Evolutionary conservation across 805 yeast genomes (phyloP).

Genomic region (Metschnikowia shivogae): DNA sequence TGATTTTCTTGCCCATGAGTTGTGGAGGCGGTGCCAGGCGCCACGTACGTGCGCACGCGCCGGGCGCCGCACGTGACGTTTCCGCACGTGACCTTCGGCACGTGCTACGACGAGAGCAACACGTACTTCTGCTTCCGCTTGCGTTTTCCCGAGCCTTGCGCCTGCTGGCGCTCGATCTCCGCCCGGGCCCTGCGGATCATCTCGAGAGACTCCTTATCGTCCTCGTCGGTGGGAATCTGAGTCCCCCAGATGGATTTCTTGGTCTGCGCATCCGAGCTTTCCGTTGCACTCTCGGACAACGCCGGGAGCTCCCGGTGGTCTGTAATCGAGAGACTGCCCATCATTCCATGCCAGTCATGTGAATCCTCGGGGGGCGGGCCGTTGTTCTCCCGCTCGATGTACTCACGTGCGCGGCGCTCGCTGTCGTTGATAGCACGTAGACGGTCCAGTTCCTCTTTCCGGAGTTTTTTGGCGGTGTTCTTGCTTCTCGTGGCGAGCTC

Average conservation of each 20-base stretch:
- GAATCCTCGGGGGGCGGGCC: conserved; percentile 26
- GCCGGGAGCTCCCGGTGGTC: conserved; percentile 37
- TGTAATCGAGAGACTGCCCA: conserved; percentile 35
- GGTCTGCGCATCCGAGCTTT: not conserved
- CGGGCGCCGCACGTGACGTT: not conserved
- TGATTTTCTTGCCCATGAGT: conserved; percentile 19
- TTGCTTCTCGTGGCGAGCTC: conserved; percentile 59
- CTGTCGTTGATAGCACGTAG: conserved; percentile 52
- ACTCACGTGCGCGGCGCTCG: conserved; percentile 54
- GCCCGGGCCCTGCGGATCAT: conserved; percentile 50
- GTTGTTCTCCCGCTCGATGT: conserved; percentile 56
- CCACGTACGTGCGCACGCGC: not conserved
- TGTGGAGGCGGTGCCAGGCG: no score
- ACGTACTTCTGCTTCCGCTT: conserved; percentile 46
- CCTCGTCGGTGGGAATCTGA: conserved; percentile 41
- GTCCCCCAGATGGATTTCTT: conserved; percentile 74
- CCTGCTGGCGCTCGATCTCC: conserved; percentile 34
- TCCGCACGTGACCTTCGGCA: no score
- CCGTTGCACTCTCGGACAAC: conserved; percentile 16
- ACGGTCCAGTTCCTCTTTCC: conserved; percentile 59
- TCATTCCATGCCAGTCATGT: conserved; percentile 17
- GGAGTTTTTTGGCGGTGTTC: conserved; percentile 43
- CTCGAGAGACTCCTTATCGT: conserved; percentile 48
- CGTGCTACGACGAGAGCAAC: conserved; percentile 23
- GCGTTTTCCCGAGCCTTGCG: conserved; percentile 19